Percentiles rank a stretch among this genome's conserved stretches.
Evolutionary conservation across 192 early-diverging fungal genomes (phyloP).

Genomic region (Endogone sp.): DNA sequence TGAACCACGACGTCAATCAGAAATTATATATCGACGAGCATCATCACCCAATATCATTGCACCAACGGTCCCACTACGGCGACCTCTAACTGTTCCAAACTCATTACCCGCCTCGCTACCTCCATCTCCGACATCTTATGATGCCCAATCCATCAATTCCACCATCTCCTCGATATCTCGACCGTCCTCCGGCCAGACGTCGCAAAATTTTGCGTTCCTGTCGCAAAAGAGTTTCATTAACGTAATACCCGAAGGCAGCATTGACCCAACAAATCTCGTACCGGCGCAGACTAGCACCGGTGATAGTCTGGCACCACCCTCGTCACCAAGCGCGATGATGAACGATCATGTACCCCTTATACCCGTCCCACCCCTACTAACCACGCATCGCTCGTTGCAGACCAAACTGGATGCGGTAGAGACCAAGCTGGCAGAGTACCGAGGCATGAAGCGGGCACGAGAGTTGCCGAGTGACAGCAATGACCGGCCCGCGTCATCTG

Average conservation of each 20-base stretch:
- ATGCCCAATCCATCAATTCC: not conserved
- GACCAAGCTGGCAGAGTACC: slow-evolving; percentile 24
- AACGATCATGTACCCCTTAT: slow-evolving; percentile 52
- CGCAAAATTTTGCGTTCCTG: slow-evolving; percentile 3
- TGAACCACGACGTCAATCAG: not conserved
- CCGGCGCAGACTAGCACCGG: slow-evolving; percentile 47
- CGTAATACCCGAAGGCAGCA: slow-evolving; percentile 46
- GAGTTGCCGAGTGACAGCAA: not conserved
- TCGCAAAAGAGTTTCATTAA: slow-evolving; percentile 4
- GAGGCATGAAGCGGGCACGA: slow-evolving; percentile 5
- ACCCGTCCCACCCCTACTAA: slow-evolving; percentile 49
- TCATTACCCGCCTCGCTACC: not conserved
- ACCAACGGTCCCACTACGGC: not conserved
- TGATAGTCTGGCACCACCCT: slow-evolving; percentile 28
- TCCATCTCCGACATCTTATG: not conserved
- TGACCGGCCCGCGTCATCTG: not conserved
- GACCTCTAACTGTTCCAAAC: not conserved
- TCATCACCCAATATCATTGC: not conserved
- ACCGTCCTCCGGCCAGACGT: not conserved
- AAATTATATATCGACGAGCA: not conserved
- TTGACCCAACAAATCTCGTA: slow-evolving; percentile 52
- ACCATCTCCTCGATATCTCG: not conserved
- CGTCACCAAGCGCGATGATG: slow-evolving; percentile 19
- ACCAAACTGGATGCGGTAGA: slow-evolving; percentile 38
- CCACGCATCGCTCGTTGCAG: slow-evolving; percentile 43